Evolutionary conservation across 192 early-diverging fungal species (phyloP).

Genomic region (Jimgerdemannia lactiflua): DNA sequence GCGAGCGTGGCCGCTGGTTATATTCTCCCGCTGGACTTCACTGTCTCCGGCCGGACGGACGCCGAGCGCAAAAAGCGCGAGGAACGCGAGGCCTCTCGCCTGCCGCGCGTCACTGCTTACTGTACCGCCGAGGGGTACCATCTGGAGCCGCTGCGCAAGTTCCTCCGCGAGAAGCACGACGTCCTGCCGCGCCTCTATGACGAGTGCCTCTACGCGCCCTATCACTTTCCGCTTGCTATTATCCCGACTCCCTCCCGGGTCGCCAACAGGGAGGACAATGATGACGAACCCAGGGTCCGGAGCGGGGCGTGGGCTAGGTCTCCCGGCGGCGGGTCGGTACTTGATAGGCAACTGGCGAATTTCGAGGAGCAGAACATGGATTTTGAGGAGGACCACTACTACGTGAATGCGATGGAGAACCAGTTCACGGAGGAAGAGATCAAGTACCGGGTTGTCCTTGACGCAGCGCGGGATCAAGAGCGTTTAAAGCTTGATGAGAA

Average conservation of each 20-base stretch:
- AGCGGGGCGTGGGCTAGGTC: conserved; percentile 31
- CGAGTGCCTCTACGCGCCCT: conserved; percentile 54
- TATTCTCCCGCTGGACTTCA: neutral
- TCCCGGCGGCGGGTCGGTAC: conserved; percentile 44
- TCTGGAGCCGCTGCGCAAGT: conserved; percentile 34
- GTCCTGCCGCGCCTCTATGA: conserved; percentile 51
- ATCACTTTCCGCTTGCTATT: conserved; percentile 48
- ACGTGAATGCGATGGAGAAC: neutral
- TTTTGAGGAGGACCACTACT: conserved; percentile 2
- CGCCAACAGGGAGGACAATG: conserved; percentile 7
- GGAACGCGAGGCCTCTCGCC: conserved; percentile 37
- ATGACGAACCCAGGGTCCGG: conserved; percentile 20
- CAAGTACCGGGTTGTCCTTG: neutral
- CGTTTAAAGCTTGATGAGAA: too few species aligned
- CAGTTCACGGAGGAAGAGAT: neutral
- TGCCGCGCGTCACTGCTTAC: conserved; percentile 70
- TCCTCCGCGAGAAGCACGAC: conserved; percentile 44
- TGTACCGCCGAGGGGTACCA: conserved; percentile 69
- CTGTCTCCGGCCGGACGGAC: conserved; percentile 32
- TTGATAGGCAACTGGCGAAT: conserved; percentile 48
- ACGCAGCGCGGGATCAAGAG: too few species aligned
- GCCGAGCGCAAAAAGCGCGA: conserved; percentile 55
- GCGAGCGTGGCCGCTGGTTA: conserved; percentile 1
- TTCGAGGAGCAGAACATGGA: conserved; percentile 33
- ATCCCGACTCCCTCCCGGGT: neutral